A percentile compares a stretch with the other conserved stretches of the same genome.
Conservation (phyloP, 192 early-diverging fungal genomes). For the Linderina pennispora region DNA sequence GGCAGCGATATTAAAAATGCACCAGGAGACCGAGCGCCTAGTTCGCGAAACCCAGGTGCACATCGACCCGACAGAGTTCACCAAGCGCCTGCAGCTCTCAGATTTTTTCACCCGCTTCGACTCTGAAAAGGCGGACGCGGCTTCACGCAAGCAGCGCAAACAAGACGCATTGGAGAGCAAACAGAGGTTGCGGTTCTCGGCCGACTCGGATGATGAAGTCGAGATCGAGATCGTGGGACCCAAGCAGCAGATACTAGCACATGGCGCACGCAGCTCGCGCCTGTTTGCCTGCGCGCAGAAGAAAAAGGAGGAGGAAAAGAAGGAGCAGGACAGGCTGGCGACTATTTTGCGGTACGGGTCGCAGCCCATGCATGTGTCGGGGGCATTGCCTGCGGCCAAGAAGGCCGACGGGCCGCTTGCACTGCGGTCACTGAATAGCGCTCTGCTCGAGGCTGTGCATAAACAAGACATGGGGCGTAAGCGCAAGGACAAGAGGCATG, state of each 20-base stretch:
- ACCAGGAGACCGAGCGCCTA: slow-evolving; percentile 38
- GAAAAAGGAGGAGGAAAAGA: too few relatives aligned
- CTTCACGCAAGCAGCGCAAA: too few relatives aligned
- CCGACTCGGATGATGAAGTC: too few relatives aligned
- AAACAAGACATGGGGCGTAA: slow-evolving; percentile 5
- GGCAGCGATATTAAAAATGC: slow-evolving; percentile 23
- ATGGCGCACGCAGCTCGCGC: too few relatives aligned
- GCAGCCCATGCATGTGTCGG: slow-evolving; percentile 23
- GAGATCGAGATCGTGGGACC: too few relatives aligned
- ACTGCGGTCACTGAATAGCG: slow-evolving; percentile 19
- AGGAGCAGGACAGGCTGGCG: slow-evolving; percentile 3
- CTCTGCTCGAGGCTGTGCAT: slow-evolving; percentile 27
- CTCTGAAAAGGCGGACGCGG: not conserved
- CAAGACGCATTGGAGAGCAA: too few relatives aligned
- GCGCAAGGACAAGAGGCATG: not conserved
- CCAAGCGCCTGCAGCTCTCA: slow-evolving; percentile 7
- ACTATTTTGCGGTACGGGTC: slow-evolving; percentile 24
- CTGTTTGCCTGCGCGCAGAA: too few relatives aligned
- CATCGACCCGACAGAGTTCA: slow-evolving; percentile 32
- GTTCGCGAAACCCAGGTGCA: slow-evolving; percentile 34
- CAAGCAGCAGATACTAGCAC: not conserved
- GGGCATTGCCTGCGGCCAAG: not conserved
- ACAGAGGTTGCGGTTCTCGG: too few relatives aligned
- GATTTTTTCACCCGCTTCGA: slow-evolving; percentile 26
- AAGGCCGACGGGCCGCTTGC: slow-evolving; percentile 18